Conservation (phyloP, 805 yeast species). For the Candida glaebosa region DNA sequence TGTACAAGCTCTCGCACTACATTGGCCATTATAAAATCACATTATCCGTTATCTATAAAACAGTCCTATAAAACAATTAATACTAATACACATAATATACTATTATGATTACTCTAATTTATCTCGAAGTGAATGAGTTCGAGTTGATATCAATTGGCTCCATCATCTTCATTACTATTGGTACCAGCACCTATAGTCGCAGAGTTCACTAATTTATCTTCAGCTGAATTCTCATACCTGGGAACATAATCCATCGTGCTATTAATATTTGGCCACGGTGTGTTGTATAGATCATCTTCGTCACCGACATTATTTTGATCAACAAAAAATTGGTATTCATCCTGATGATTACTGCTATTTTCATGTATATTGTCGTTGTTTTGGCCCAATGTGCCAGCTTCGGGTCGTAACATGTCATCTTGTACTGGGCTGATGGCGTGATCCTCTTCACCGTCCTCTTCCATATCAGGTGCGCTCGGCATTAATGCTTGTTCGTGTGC, state of each 20-base stretch:
- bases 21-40: no score
- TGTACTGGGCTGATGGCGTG: constrained; percentile 21
- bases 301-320: constrained; percentile 1
- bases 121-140: no score
- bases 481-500: constrained; percentile 55
- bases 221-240: constrained; percentile 24
- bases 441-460: constrained; percentile 16
- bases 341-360: constrained; percentile 3
- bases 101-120: no score
- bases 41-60: not conserved
- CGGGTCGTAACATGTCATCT: constrained; percentile 6
- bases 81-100: not conserved
- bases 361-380: constrained; percentile 2
- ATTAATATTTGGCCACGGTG: constrained; percentile 8
- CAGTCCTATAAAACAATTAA: not conserved
- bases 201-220: constrained; percentile 21
- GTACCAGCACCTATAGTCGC: constrained; percentile 1
- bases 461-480: constrained; percentile 51
- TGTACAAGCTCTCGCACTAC: no score
- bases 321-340: constrained; percentile 6
- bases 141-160: not conserved
- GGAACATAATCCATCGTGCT: constrained; percentile 32
- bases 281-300: constrained; percentile 3
- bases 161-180: not conserved
- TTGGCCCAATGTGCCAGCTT: constrained; percentile 2